These are phyloP conservation scores for Onygenales sp. DNA, from an alignment of 2,329 filamentous ascomycete species.

Conservation along the genomic window DNA sequence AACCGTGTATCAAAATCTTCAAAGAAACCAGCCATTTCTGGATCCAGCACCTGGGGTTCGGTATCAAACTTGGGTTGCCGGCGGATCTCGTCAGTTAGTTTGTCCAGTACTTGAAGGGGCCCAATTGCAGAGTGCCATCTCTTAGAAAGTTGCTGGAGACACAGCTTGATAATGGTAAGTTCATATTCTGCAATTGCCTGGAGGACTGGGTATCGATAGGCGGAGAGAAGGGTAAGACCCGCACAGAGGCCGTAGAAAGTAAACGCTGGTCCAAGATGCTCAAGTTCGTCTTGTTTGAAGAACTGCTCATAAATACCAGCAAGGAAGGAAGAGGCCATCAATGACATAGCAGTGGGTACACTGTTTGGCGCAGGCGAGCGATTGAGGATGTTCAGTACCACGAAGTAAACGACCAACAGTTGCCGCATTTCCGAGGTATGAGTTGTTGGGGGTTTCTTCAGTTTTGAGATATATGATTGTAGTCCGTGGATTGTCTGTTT, in stretches of 20 bases:
- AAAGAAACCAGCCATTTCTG: neutral
- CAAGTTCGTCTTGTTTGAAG: conserved; percentile 31
- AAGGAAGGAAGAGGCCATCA: conserved; percentile 33
- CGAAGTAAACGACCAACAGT: conserved; percentile 29
- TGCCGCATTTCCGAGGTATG: conserved; percentile 26
- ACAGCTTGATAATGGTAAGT: conserved; percentile 17
- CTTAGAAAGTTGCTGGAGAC: conserved; percentile 19
- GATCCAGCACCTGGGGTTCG: neutral
- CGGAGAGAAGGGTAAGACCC: conserved; percentile 30
- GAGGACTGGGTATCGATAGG: conserved; percentile 26
- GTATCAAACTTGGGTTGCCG: neutral
- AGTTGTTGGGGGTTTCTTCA: conserved; percentile 2
- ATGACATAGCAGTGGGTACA: conserved; percentile 26
- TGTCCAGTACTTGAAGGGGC: neutral
- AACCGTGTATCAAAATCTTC: neutral
- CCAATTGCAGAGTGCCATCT: conserved; percentile 19
- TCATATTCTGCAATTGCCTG: conserved; percentile 17
- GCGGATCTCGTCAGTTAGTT: neutral
- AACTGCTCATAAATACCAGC: conserved; percentile 35
- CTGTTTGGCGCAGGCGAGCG: conserved; percentile 19
- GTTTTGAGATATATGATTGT: neutral
- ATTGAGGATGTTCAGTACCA: conserved; percentile 30
- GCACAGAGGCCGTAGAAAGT: conserved; percentile 34
- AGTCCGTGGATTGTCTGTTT: conserved; percentile 21
- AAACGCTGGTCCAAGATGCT: conserved; percentile 31